Base-by-base conservation (phyloP, 257 asterid species). In the Gardenia jasminoides region DNA sequence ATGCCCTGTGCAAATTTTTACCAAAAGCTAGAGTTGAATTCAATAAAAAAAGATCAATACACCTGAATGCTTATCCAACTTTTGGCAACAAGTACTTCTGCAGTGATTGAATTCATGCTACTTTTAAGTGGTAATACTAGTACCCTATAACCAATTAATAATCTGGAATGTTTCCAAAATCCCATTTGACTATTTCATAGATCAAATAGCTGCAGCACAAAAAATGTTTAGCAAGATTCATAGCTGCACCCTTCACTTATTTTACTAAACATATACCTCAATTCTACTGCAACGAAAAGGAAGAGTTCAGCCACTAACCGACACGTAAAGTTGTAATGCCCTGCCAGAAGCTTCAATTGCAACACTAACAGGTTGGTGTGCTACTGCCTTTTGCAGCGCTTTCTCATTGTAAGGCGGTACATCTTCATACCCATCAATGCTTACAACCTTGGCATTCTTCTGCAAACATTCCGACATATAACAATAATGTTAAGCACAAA, bases 311-410 rank as follows among this genome's bases (percentile, higher is more conserved):
- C 15, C 16, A 1, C 73, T 83, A 86, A 93, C 98, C 76, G 91
- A 87, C 1, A 87, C 70, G 46, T 94, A 92, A 83, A 82, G 90
- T 22, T 94, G 98, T 70, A 94, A 83, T 65, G 95, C 93, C 81
- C 90, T 72, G 39, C 97, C 94, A 2, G 97, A 88, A 36, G 96
- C 98, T 82, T 94, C 98, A 69, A 92, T 94, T 1, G 93, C 98
- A 8, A 90, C 89, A 78, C 94, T 88, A 43, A 92, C 89, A 11
- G 97, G 98, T n/a, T 92, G 98, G 89, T 89, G 90, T 6, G 96
- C 91, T 7, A 92, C 96, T 0, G 98, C 97, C 86, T 90, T 92
- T 71, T 90, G 87, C 83, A 91, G 69, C 17, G 97, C 89, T 75
- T 79, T 89, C 90, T 92, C 98, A 50, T 83, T 76, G 68, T 76